phyloP scores from a whole-genome alignment of 768 basidiomycete species.

The Clitopilus hobsonii region DNA sequence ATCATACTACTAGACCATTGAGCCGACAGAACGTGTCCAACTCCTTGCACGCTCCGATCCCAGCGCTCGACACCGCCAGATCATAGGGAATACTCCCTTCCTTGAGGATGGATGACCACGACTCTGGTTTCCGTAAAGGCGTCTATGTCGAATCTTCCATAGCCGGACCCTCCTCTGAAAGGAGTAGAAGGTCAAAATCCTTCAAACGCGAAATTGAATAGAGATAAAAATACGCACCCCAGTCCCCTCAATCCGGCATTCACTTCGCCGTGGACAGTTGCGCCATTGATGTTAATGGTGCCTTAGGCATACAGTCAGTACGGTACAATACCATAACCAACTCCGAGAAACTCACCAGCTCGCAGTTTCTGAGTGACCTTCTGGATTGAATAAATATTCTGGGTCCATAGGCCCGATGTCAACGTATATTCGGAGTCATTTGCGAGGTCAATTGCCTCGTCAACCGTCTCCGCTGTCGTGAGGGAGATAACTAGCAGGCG shows the following conservation, averaged over 20 bases:
- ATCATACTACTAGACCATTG: not conserved
- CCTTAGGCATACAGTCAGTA: conserved; percentile 25
- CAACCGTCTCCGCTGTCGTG: conserved; percentile 38
- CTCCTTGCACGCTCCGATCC: not conserved
- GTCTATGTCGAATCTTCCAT: conserved; percentile 48
- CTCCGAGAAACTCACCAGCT: conserved; percentile 29
- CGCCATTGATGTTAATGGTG: conserved; percentile 50
- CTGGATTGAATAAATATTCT: conserved; percentile 36
- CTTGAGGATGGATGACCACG: conserved; percentile 35
- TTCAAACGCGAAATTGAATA: not conserved
- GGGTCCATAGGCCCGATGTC: conserved; percentile 47
- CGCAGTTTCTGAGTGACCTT: conserved; percentile 43
- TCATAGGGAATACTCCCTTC: conserved; percentile 16
- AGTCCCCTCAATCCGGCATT: conserved; percentile 34
- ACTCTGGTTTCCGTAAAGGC: conserved; percentile 44
- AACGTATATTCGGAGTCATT: conserved; percentile 53
- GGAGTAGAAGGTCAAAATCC: not conserved
- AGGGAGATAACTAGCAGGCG: conserved; percentile 34
- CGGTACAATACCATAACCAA: not conserved
- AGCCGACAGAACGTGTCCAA: not conserved
- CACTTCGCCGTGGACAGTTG: conserved; percentile 42
- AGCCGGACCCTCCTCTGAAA: conserved; percentile 40
- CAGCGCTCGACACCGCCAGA: not conserved
- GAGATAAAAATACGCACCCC: conserved; percentile 30
- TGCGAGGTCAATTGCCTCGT: conserved; percentile 52